These are phyloP conservation scores for Kappamyces sp. DNA, from an alignment of 192 early-diverging fungal genomes.

Conservation along the genomic window DNA sequence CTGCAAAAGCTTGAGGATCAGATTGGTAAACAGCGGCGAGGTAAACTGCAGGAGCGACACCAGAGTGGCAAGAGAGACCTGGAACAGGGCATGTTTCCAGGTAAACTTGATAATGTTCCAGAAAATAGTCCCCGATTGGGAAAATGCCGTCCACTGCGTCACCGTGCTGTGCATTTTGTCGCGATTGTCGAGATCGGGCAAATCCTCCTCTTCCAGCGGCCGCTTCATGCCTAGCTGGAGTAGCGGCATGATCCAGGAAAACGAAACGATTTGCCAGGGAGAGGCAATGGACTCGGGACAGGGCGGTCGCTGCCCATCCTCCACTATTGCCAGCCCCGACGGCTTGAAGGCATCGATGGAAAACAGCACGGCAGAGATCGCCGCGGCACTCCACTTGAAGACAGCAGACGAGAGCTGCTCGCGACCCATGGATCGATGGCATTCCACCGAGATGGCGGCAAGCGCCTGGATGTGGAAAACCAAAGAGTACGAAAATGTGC, in stretches of 20 bases:
- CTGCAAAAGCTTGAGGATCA: slow-evolving; percentile 32
- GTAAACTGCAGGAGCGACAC: slow-evolving; percentile 21
- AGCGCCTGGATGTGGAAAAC: too few species aligned
- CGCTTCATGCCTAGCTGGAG: slow-evolving; percentile 48
- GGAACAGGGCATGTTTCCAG: slow-evolving; percentile 12
- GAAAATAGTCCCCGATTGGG: not conserved
- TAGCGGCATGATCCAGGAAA: slow-evolving; percentile 54
- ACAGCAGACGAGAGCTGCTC: too few species aligned
- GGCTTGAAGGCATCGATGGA: too few species aligned
- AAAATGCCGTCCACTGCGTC: too few species aligned
- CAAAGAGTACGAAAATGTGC: too few species aligned
- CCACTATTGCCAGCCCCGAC: too few species aligned
- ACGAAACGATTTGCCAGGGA: slow-evolving; percentile 14
- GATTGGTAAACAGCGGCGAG: slow-evolving; percentile 40
- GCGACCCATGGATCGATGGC: too few species aligned
- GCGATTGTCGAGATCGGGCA: slow-evolving; percentile 40
- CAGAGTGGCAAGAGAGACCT: slow-evolving; percentile 18
- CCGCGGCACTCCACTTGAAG: too few species aligned
- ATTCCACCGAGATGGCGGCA: too few species aligned
- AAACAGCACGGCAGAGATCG: too few species aligned
- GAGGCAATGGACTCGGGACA: too few species aligned
- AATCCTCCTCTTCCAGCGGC: slow-evolving; percentile 51
- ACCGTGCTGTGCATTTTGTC: not conserved
- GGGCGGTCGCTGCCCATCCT: too few species aligned
- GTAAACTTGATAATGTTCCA: slow-evolving; percentile 8